Base-by-base conservation (phyloP, 345 rosid species). In the Eucalyptus guilfoylei region DNA sequence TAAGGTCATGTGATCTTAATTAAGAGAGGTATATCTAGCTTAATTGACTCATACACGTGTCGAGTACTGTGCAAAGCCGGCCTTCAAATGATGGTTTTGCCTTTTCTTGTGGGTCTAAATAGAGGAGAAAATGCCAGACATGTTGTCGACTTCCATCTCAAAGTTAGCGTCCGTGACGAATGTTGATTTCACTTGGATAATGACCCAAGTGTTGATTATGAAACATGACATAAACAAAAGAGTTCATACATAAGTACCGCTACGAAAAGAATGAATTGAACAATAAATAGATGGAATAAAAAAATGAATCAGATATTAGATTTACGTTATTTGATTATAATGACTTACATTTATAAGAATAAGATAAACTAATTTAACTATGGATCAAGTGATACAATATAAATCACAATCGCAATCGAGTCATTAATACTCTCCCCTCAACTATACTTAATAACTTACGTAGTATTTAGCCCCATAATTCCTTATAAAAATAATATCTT, bases 341-440 rank as follows among this genome's bases (percentile, higher is more conserved):
- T 52, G 55, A 50, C 9, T 50, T 50, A 50, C 1, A 50, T 49
- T 16, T 4, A 50, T 1, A 2, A 7, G 21, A 50, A 50, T 1
- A 6, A 50, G 1, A 50, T 1, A 19, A 50, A 50, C 23, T 50
- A 50, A 50, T 50, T 50, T 50, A 50, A 7, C 9, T 17, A 50
- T 17, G 0, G 2, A 52, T 52, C 55, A 52, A 52, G 9, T 0
- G 4, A 52, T 52, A 17, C 4, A 52, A 52, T 52, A 8, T 0
- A 52, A 52, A 52, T 52, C 8, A 52, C 1, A 52, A 52, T 6
- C 55, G 19, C 10, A 52, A 0, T 52, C 4, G 2, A 19, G 24
- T 7, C 9, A 52, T 52, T 52, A 52, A 52, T 52, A 7, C 24
- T 52, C 55, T 52, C 10, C 55, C 24, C 8, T 52, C 24, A 7